phyloP scores from a whole-genome alignment of 176 grass and related monocot genomes.

The Poa annua region DNA sequence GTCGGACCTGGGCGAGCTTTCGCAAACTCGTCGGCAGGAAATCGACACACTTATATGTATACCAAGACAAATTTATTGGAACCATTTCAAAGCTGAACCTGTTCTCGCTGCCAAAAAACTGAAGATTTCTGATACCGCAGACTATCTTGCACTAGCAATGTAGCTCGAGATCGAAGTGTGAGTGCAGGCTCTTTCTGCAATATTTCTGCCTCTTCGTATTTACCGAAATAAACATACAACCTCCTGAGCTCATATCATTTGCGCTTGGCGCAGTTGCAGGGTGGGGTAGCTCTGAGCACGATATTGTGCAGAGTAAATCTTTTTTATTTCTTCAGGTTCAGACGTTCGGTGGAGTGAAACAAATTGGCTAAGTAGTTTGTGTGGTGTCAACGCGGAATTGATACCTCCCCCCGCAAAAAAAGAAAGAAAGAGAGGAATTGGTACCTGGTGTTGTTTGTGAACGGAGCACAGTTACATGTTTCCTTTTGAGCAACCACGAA shows the following conservation, averaged over 20 bases:
- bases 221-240: not conserved
- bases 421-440: no score
- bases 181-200: not conserved
- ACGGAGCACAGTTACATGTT: not conserved
- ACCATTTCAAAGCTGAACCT: no score
- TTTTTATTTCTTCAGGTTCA: not conserved
- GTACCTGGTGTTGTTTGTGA: not conserved
- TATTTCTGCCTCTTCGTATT: not conserved
- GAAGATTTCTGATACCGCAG: no score
- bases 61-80: no score
- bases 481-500: no score
- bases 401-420: no score
- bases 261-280: not conserved
- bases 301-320: not conserved
- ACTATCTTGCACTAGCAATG: no score
- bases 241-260: not conserved
- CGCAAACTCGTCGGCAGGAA: constrained; percentile 67
- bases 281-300: no score
- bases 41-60: not conserved
- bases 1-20: constrained; percentile 79
- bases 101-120: no score
- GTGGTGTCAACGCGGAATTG: not conserved
- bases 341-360: no score
- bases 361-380: not conserved
- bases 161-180: no score